Evolutionary conservation across 1,284 basidiomycete species (phyloP).

Genomic region (Agaricales sp.): DNA sequence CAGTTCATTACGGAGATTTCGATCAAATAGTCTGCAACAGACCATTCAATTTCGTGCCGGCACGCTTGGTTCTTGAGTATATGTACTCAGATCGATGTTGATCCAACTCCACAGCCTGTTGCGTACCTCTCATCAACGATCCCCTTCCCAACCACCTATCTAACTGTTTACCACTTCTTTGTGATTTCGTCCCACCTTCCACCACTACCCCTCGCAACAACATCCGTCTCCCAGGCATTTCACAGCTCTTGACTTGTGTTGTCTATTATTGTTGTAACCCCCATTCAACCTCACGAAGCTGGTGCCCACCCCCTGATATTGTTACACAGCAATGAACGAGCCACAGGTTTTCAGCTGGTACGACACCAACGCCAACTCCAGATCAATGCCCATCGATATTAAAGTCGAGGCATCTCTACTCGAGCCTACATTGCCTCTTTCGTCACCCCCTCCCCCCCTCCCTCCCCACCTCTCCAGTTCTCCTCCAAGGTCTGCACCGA

Average conservation of each 20-base stretch:
- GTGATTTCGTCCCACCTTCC: conserved; percentile 14
- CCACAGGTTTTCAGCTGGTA: conserved; percentile 18
- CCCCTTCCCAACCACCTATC: conserved; percentile 20
- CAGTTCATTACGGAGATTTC: not conserved
- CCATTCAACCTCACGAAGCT: conserved; percentile 7
- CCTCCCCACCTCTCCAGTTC: conserved; percentile 7
- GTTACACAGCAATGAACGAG: conserved; percentile 25
- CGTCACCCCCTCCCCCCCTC: conserved; percentile 19
- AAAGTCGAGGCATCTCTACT: conserved; percentile 33
- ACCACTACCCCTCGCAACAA: conserved; percentile 9
- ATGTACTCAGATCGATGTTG: conserved; percentile 1
- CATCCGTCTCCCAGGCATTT: conserved; percentile 24
- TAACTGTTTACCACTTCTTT: conserved; percentile 5
- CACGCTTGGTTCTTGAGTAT: not conserved
- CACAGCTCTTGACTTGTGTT: conserved; percentile 11
- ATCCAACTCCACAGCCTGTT: conserved; percentile 1
- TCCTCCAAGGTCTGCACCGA: conserved; percentile 16
- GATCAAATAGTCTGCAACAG: not conserved
- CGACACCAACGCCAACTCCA: conserved; percentile 19
- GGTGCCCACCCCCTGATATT: too few relatives aligned
- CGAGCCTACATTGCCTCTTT: conserved; percentile 29
- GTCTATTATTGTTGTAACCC: conserved; percentile 14
- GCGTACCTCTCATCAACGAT: conserved; percentile 13
- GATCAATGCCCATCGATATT: conserved; percentile 22
- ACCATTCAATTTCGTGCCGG: not conserved